Percentiles rank a stretch among this genome's conserved stretches.
Evolutionary conservation across 2,329 filamentous ascomycete species (phyloP).

Genomic region (Basipetospora chlamydospora): DNA sequence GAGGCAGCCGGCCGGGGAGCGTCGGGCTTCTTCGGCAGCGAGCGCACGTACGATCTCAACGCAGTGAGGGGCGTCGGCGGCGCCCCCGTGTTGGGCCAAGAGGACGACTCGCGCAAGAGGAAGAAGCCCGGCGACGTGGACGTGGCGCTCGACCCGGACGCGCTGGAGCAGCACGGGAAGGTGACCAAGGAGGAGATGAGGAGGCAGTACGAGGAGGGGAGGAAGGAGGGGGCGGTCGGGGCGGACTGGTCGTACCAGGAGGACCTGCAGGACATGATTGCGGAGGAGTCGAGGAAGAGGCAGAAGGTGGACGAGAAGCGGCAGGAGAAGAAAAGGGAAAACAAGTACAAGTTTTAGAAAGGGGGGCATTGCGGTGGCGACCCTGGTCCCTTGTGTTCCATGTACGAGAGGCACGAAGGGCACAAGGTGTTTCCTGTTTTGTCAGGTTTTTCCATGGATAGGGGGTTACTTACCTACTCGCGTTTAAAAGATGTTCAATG

Average conservation of each 20-base stretch:
- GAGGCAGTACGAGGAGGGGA: conserved; percentile 64
- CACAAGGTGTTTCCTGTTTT: too few relatives aligned
- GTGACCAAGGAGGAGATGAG: conserved; percentile 74
- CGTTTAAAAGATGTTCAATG: too few relatives aligned
- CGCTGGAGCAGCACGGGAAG: conserved; percentile 57
- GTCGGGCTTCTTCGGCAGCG: conserved; percentile 93
- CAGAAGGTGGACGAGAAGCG: conserved; percentile 78
- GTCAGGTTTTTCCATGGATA: too few relatives aligned
- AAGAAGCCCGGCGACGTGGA: conserved; percentile 97
- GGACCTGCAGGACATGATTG: conserved; percentile 91
- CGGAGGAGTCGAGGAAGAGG: conserved; percentile 79
- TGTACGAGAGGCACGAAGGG: too few relatives aligned
- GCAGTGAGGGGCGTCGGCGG: conserved; percentile 26
- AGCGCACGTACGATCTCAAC: conserved; percentile 81
- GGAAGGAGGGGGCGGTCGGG: conserved; percentile 48
- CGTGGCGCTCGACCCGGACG: conserved; percentile 77
- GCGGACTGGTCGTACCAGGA: conserved; percentile 66
- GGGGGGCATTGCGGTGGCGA: neutral
- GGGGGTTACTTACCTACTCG: too few relatives aligned
- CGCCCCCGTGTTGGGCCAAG: conserved; percentile 63
- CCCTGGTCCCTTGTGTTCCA: too few relatives aligned
- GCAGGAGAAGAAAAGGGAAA: conserved; percentile 46
- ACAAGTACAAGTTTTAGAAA: conserved; percentile 35
- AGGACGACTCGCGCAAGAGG: conserved; percentile 64
- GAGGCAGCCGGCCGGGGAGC: conserved; percentile 47